These are phyloP conservation scores for Camelina hispida DNA, from an alignment of 345 rosid genomes.

Conservation along the genomic window DNA sequence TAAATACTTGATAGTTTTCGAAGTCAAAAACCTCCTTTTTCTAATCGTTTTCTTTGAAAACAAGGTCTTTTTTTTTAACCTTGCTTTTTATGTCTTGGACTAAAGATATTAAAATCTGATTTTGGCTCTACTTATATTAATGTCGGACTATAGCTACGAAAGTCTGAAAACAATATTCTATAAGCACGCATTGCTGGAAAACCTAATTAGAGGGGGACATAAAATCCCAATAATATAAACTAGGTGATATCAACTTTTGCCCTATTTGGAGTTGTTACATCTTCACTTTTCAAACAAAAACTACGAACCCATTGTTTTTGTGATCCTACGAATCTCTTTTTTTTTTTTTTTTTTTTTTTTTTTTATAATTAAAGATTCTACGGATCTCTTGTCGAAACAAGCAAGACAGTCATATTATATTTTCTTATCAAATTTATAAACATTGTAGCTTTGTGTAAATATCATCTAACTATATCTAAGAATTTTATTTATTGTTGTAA, in stretches of 20 bases:
- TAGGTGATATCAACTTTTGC: slow-evolving; percentile 21
- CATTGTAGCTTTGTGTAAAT: background rate
- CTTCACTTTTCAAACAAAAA: slow-evolving; percentile 18
- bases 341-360: no score
- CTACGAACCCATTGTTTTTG: slow-evolving; percentile 1
- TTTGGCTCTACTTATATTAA: slow-evolving; percentile 27
- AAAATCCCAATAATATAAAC: slow-evolving; percentile 27
- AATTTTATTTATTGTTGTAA: background rate
- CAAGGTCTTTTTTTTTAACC: background rate
- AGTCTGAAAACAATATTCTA: background rate
- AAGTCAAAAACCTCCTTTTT: slow-evolving; percentile 22
- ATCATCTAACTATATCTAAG: background rate
- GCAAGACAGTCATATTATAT: background rate
- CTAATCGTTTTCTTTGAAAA: slow-evolving; percentile 3
- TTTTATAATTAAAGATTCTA: background rate
- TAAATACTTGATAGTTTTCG: background rate
- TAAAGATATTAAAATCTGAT: slow-evolving; percentile 39
- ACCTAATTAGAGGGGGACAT: slow-evolving; percentile 23
- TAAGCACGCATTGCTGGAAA: slow-evolving; percentile 40
- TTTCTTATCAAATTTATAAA: background rate
- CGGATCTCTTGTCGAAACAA: slow-evolving; percentile 3
- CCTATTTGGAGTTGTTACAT: slow-evolving; percentile 36
- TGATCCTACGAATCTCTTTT: background rate
- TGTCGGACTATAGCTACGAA: background rate
- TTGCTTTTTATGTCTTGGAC: slow-evolving; percentile 10